These are phyloP conservation scores for Lactarius quietus DNA, from an alignment of 768 basidiomycete species.

Conservation along the genomic window DNA sequence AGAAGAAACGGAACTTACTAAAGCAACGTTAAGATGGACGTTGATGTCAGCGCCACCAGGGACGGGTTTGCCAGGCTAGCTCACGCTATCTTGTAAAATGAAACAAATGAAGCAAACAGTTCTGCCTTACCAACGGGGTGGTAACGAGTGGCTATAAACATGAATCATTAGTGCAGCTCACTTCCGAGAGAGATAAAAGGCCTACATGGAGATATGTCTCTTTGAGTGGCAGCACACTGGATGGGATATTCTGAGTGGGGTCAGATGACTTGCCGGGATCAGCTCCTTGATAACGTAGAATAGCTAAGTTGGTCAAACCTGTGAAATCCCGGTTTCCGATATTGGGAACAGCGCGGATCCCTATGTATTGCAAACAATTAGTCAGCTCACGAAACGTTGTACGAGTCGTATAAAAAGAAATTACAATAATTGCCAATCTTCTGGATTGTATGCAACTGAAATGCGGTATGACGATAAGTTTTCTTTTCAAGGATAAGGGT, in stretches of 20 bases:
- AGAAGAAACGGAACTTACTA: neutral
- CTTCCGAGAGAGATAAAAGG: neutral
- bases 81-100: neutral
- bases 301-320: slow-evolving; percentile 17
- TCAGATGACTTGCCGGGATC: neutral
- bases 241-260: slow-evolving; percentile 4
- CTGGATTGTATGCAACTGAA: slow-evolving; percentile 28
- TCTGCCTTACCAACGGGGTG: slow-evolving; percentile 14
- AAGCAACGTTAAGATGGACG: neutral
- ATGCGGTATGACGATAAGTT: neutral
- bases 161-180: slow-evolving; percentile 8
- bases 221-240: neutral
- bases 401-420: neutral
- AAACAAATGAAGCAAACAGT: neutral
- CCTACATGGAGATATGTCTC: slow-evolving; percentile 20
- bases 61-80: slow-evolving; percentile 3
- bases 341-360: slow-evolving; percentile 20
- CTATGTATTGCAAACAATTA: neutral
- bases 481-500: neutral
- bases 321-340: neutral
- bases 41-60: slow-evolving; percentile 15
- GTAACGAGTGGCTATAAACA: slow-evolving; percentile 5
- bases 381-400: neutral
- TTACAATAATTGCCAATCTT: slow-evolving; percentile 14
- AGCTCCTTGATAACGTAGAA: slow-evolving; percentile 22